These are phyloP conservation scores for Leavenworthia alabamica DNA, from an alignment of 345 rosid species.

Conservation along the genomic window DNA sequence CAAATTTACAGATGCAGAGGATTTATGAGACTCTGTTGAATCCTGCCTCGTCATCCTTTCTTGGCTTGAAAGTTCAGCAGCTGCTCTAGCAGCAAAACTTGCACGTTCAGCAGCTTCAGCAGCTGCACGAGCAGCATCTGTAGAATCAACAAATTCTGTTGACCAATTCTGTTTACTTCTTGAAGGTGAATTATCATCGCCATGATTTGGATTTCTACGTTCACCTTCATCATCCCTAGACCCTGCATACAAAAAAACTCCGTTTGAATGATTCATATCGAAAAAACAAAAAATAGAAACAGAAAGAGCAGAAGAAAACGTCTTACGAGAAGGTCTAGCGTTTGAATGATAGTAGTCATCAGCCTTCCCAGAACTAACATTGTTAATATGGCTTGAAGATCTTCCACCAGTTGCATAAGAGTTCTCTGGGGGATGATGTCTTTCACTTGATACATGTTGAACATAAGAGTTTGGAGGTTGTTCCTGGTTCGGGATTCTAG, in stretches of 20 bases:
- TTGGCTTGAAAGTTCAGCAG: conserved; percentile 80
- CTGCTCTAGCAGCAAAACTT: conserved; percentile 93
- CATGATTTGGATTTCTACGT: conserved; percentile 12
- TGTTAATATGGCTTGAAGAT: conserved; percentile 32
- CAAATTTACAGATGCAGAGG: conserved; percentile 10
- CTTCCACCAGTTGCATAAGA: conserved; percentile 29
- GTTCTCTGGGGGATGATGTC: conserved; percentile 26
- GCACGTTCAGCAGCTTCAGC: conserved; percentile 98
- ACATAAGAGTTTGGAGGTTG: conserved; percentile 26
- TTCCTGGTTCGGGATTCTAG: conserved; percentile 35
- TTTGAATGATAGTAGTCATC: conserved; percentile 16
- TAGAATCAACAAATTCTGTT: conserved; percentile 79
- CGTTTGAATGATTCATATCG: not conserved
- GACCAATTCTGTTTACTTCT: conserved; percentile 37
- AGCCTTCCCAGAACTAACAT: conserved; percentile 25
- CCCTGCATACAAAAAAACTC: conserved; percentile 18
- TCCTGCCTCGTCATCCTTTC: conserved; percentile 35
- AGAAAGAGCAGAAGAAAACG: not conserved
- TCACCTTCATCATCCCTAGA: conserved; percentile 23
- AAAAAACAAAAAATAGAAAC: not conserved
- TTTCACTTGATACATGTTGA: conserved; percentile 33
- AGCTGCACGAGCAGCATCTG: conserved; percentile 90
- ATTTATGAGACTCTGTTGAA: conserved; percentile 15
- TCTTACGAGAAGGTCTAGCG: conserved; percentile 26
- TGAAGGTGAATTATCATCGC: conserved; percentile 3